These are phyloP conservation scores for Carex parvula DNA, from an alignment of 176 grass and related monocot genomes.

Conservation along the genomic window DNA sequence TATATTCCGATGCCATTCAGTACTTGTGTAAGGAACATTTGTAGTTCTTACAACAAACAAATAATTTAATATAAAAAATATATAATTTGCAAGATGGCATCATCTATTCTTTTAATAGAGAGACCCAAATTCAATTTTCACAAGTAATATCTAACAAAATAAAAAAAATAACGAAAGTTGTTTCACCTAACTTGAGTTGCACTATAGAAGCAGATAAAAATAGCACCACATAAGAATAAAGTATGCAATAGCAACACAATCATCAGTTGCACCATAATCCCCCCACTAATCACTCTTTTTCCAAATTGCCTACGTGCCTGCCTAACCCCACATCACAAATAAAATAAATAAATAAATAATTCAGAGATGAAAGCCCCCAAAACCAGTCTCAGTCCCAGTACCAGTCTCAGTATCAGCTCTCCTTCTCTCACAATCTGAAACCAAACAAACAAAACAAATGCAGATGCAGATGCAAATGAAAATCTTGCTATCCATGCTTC, in stretches of 20 bases:
- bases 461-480: neutral
- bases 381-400: neutral
- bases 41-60: too few relatives aligned
- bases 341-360: neutral
- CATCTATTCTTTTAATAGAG: too few relatives aligned
- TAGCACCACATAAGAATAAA: neutral
- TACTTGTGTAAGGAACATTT: too few relatives aligned
- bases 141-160: too few relatives aligned
- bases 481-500: neutral
- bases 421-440: neutral
- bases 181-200: neutral
- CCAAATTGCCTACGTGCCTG: neutral
- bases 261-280: neutral
- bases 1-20: too few relatives aligned
- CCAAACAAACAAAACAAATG: neutral
- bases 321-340: neutral
- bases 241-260: neutral
- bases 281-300: conserved; percentile 26
- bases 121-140: too few relatives aligned
- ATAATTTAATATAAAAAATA: too few relatives aligned
- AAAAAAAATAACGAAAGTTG: neutral
- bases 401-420: neutral
- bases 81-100: too few relatives aligned
- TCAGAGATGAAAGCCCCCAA: neutral
- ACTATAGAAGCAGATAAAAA: neutral